Conservation (phyloP, 345 rosid genomes). For the Gossypium australe region DNA sequence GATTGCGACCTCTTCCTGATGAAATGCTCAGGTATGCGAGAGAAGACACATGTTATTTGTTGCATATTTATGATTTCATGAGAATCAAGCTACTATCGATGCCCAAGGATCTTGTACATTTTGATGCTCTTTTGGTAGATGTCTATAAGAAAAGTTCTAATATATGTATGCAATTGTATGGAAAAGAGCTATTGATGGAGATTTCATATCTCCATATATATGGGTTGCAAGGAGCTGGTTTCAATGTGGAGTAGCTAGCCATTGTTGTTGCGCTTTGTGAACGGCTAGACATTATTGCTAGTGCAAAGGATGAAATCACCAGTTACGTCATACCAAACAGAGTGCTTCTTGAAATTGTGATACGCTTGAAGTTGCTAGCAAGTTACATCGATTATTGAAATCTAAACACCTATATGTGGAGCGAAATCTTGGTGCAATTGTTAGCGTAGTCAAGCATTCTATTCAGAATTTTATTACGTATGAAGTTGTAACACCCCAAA, state of each 20-base stretch:
- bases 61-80: constrained; percentile 76
- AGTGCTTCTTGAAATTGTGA: constrained; percentile 55
- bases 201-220: constrained; percentile 52
- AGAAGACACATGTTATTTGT: constrained; percentile 87
- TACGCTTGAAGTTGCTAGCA: constrained; percentile 51
- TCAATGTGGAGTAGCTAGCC: constrained; percentile 75
- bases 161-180: constrained; percentile 69
- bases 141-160: constrained; percentile 76
- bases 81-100: constrained; percentile 34
- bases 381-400: constrained; percentile 52
- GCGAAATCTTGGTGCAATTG: constrained; percentile 47
- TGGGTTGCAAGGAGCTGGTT: constrained; percentile 60
- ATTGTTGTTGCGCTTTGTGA: constrained; percentile 64
- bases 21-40: constrained; percentile 96
- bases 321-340: constrained; percentile 80
- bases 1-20: constrained; percentile 94
- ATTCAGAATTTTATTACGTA: constrained; percentile 61
- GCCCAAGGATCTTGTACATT: constrained; percentile 38
- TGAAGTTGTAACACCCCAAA: too few species aligned
- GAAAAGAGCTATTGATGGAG: constrained; percentile 70
- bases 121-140: constrained; percentile 62
- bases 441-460: constrained; percentile 55
- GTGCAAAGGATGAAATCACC: constrained; percentile 81
- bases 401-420: constrained; percentile 67
- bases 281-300: constrained; percentile 84